Percentiles rank a stretch among this genome's conserved stretches.
phyloP scores from a whole-genome alignment of 139 green algal species.

The Picochlorum costavermella region DNA sequence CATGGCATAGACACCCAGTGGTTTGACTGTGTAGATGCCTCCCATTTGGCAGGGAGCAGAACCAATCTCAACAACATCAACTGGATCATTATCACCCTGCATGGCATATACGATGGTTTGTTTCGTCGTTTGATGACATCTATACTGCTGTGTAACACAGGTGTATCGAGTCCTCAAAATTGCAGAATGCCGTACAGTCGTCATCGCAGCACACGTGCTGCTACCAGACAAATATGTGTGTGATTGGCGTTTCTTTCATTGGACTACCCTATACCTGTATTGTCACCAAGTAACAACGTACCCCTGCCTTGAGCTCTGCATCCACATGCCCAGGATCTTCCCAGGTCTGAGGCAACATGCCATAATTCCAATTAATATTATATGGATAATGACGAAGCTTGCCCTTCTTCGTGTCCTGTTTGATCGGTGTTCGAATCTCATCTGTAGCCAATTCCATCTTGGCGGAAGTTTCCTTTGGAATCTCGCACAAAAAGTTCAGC shows the following conservation, averaged over 20 bases:
- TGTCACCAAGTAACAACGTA: conserved; percentile 16
- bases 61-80: conserved; percentile 98
- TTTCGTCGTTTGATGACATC: too few species aligned
- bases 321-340: conserved; percentile 77
- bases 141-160: too few species aligned
- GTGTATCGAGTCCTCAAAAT: conserved; percentile 19
- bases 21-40: conserved; percentile 82
- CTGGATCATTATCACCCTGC: conserved; percentile 94
- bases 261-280: background rate
- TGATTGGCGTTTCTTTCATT: conserved; percentile 25
- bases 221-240: conserved; percentile 10
- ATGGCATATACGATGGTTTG: background rate
- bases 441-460: conserved; percentile 99
- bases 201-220: background rate
- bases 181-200: conserved; percentile 27
- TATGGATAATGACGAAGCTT: conserved; percentile 98
- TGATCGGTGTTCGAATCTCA: conserved; percentile 92
- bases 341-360: conserved; percentile 97
- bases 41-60: conserved; percentile 55
- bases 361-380: conserved; percentile 99
- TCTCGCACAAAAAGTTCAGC: conserved; percentile 97
- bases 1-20: conserved; percentile 87
- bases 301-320: conserved; percentile 41
- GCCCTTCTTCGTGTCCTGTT: conserved; percentile 99
- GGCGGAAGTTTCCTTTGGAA: conserved; percentile 94